Conservation (phyloP, 495 filamentous ascomycete genomes). For the Cryomyces antarcticus region DNA sequence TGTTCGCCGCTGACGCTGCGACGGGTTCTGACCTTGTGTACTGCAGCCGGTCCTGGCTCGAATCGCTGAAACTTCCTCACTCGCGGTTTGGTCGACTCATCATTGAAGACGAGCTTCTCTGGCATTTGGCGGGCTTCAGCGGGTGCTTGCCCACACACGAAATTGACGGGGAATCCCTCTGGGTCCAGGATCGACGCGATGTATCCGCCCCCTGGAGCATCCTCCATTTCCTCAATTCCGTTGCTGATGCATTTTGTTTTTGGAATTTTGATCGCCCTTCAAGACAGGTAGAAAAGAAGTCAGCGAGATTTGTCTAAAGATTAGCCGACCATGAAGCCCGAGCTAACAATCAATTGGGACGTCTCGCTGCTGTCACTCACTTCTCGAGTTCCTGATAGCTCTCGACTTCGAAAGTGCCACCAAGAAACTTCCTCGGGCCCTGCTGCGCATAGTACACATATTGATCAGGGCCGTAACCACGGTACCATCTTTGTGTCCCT, state of each 20-base stretch:
- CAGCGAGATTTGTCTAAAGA: too few species aligned
- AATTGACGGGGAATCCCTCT: slow-evolving; percentile 35
- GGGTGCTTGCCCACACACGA: slow-evolving; percentile 32
- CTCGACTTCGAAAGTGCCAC: slow-evolving; percentile 19
- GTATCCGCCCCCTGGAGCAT: slow-evolving; percentile 37
- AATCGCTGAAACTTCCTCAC: slow-evolving; percentile 18
- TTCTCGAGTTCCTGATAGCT: slow-evolving; percentile 17
- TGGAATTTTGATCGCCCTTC: background rate
- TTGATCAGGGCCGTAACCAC: slow-evolving; percentile 18
- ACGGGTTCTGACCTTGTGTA: slow-evolving; percentile 32
- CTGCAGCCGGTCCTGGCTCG: slow-evolving; percentile 37
- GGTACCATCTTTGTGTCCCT: slow-evolving; percentile 15
- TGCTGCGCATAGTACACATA: slow-evolving; percentile 22
- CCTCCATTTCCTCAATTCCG: slow-evolving; percentile 28
- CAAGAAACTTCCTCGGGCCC: slow-evolving; percentile 19
- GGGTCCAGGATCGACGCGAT: slow-evolving; percentile 36
- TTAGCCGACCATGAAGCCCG: too few species aligned
- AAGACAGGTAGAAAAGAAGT: background rate
- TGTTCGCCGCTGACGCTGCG: too few species aligned
- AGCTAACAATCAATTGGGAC: background rate
- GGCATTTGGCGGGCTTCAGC: slow-evolving; percentile 21
- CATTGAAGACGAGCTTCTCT: slow-evolving; percentile 29
- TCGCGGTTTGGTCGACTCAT: slow-evolving; percentile 18
- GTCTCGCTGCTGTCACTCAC: slow-evolving; percentile 1
- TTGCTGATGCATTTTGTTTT: background rate